Evolutionary conservation across 495 filamentous ascomycete species (phyloP), one percentile per base, ranked within the genome.

Genomic region (Podospora australis): DNA sequence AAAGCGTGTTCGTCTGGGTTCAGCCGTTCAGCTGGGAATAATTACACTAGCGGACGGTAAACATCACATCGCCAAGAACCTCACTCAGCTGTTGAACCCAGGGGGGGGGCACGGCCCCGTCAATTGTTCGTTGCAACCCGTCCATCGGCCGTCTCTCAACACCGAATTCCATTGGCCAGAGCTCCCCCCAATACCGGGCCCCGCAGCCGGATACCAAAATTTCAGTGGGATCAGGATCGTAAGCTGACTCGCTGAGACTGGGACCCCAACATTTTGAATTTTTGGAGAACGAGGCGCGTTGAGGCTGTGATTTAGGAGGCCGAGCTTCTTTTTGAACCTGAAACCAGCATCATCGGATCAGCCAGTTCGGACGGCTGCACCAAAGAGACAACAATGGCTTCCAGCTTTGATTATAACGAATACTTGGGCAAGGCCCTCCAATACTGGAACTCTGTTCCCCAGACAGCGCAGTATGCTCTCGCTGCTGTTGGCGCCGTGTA

Each of bases 401-500:
- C 10, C 13, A 54, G 13, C n/a, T 47, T 50, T 30, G 25, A 19
- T 21, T 29, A n/a, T 35, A 43, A 40, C 36, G 42, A 41, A 16
- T 54, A n/a, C 16, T 68, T 74, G 68, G 68, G 67, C 26, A 58
- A 54, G 32, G 47, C 70, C 13, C 54, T 50, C 28, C 41, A 68
- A n/a, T 21, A 58, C 21, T 64, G 72, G 51, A 64, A 29, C 22
- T 50, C 61, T 6, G 52, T 72, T 14, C 72, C 72, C 6, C 69
- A 57, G 43, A 39, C 41, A 19, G 56, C 53, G 16, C 67, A 69
- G 20, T 60, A 64, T 53, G 59, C 61, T 22, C 53, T 72, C 30
- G 70, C 70, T 14, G 74, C 68, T 39, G 63, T 84, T 40, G 85
- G 86, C 35, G 70, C 78, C 35, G 62, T 86, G 39, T 81, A 72